A percentile compares a stretch with the other conserved stretches of the same genome.
These are phyloP conservation scores for Dipteronia dyeriana DNA, from an alignment of 345 rosid genomes.

Conservation along the genomic window DNA sequence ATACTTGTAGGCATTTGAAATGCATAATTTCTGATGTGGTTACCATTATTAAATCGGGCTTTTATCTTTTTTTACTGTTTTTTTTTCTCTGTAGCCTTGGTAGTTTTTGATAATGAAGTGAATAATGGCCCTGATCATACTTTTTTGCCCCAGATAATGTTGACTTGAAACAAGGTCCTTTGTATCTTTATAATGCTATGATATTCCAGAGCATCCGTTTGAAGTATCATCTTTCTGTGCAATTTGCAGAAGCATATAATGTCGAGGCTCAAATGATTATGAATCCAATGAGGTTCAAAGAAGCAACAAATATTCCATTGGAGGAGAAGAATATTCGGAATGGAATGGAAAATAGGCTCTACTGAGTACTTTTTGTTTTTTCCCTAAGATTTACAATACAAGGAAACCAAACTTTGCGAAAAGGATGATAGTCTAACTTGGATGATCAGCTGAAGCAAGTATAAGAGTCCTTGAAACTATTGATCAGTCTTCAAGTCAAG, in stretches of 20 bases:
- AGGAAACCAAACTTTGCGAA: too few species aligned
- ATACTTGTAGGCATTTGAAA: not conserved
- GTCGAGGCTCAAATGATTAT: not conserved
- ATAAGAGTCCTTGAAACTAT: too few species aligned
- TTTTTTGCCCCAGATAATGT: not conserved
- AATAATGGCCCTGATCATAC: not conserved
- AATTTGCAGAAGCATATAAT: conserved; percentile 4
- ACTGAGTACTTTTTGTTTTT: too few species aligned
- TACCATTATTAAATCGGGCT: not conserved
- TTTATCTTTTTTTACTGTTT: not conserved
- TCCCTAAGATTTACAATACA: too few species aligned
- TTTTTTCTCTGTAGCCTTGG: not conserved
- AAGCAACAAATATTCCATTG: not conserved
- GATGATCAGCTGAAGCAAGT: too few species aligned
- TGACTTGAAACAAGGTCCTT: not conserved
- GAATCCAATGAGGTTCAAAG: not conserved
- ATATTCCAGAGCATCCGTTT: not conserved
- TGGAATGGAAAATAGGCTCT: not conserved
- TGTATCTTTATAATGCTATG: not conserved
- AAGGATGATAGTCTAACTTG: too few species aligned
- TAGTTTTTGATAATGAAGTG: not conserved
- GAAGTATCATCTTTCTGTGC: not conserved
- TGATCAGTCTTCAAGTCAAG: too few species aligned
- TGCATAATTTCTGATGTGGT: not conserved
- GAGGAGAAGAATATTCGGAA: not conserved